Base-by-base conservation (phyloP, 805 yeast species). In the Candida montana region DNA sequence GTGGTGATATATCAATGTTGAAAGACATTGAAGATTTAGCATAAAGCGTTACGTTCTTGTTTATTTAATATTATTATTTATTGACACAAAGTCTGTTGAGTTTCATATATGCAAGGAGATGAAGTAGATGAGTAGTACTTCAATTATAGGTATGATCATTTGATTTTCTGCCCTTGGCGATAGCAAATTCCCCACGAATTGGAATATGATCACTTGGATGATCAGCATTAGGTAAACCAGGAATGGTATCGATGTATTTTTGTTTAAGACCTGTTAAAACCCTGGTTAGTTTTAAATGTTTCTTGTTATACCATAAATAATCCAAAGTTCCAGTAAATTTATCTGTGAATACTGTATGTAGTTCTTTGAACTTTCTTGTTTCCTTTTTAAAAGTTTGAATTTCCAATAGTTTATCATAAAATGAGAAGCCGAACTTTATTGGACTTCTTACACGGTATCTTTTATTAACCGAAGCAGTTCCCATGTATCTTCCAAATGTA, bases 291-390 rank as follows among this genome's bases (percentile, higher is more conserved):
- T 59, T 53, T 19, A 77, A 55, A 34, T 65, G 68, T 10, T 58
- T 48, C 13, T 60, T 57, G 41, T 71, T 71, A 49, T 63, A 74
- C 79, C 81, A 77, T 6, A 78, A 72, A 50, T 77, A 79, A 53
- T 79, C 84, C 35, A 78, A 75, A 2, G 76, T 68, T 9, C 74
- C 75, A 35, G 71, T 70, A 41, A 74, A 60, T 41, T 72, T 67
- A 7, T 67, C 67, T 0, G 82, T 72, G 48, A 67, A 75, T 29
- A 77, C 73, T 1, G 78, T 72, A 46, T 52, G 48, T 17, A 55
- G 37, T 11, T 49, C 48, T 4, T 45, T 41, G 15, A 49, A 41
- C 15, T 42, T 24, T 17, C 24, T 18, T 7, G 35, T 29, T 10
- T 33, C 28, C 4, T 39, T 36, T 31, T 39, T 39, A 20, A 32